Evolutionary conservation across 192 early-diverging fungal species (phyloP).

Genomic region (Gryganskiella cystojenkinii): DNA sequence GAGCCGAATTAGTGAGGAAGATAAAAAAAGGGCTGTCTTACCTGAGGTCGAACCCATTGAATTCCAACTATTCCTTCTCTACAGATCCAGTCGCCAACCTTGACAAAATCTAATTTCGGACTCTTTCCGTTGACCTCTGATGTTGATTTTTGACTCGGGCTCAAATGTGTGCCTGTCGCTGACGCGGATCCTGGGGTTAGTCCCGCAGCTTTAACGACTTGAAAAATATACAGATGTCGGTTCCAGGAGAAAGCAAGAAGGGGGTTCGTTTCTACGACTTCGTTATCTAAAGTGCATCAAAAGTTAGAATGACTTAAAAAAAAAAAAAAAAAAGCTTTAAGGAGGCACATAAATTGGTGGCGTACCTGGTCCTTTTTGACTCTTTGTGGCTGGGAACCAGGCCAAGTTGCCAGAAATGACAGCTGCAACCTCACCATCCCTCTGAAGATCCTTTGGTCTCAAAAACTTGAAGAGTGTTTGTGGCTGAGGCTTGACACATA

Average conservation of each 20-base stretch:
- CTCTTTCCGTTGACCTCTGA: conserved; percentile 28
- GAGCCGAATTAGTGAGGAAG: not conserved
- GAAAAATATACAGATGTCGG: conserved; percentile 61
- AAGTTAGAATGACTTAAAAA: no score
- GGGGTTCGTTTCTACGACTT: conserved; percentile 55
- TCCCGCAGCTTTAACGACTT: conserved; percentile 42
- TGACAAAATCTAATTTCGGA: conserved; percentile 57
- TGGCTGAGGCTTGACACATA: conserved; percentile 65
- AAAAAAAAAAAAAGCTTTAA: no score
- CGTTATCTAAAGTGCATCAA: no score
- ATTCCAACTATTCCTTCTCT: conserved; percentile 66
- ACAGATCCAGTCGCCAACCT: conserved; percentile 62
- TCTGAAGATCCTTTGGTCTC: conserved; percentile 55
- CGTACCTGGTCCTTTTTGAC: conserved; percentile 38
- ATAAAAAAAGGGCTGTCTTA: conserved; percentile 11
- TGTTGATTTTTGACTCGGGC: conserved; percentile 29
- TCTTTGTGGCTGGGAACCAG: conserved; percentile 66
- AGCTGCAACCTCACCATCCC: conserved; percentile 21
- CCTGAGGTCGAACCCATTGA: conserved; percentile 70
- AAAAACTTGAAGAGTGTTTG: conserved; percentile 68
- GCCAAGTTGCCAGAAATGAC: conserved; percentile 64
- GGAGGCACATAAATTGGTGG: not conserved
- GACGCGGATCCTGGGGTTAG: conserved; percentile 1
- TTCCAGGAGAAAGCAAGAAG: conserved; percentile 69
- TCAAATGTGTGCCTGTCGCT: conserved; percentile 15